A percentile compares a stretch with the other conserved stretches of the same genome.
These are phyloP conservation scores for Clavaria fumosa DNA, from an alignment of 768 basidiomycete genomes.

Conservation along the genomic window DNA sequence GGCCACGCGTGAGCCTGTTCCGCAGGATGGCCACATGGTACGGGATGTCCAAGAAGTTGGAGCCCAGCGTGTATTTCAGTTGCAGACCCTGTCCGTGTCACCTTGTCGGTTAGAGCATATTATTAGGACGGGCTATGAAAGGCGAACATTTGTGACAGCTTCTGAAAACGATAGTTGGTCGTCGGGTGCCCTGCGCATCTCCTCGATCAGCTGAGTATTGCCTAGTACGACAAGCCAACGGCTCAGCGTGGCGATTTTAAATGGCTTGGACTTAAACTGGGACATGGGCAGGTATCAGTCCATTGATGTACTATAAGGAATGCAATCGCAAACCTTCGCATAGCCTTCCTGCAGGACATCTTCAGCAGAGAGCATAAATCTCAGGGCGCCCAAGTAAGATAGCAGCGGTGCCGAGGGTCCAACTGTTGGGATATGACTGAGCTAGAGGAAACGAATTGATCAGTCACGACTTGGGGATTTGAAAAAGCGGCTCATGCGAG, in stretches of 20 bases:
- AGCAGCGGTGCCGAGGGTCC: constrained; percentile 21
- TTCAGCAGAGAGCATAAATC: constrained; percentile 13
- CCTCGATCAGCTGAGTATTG: constrained; percentile 18
- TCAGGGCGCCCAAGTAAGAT: constrained; percentile 18
- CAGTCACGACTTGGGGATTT: no score
- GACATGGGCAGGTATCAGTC: neutral
- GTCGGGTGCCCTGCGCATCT: constrained; percentile 19
- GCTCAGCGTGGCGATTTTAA: constrained; percentile 11
- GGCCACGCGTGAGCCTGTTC: constrained; percentile 1
- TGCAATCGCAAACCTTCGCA: constrained; percentile 13
- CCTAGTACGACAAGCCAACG: constrained; percentile 20
- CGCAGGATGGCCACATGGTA: constrained; percentile 3
- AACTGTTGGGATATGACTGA: constrained; percentile 22
- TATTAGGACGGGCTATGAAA: constrained; percentile 4
- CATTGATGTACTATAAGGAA: neutral
- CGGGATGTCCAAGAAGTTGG: neutral
- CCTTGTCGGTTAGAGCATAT: no score
- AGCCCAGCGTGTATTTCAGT: constrained; percentile 5
- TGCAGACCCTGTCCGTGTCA: no score
- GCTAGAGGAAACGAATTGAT: no score
- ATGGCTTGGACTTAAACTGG: constrained; percentile 1
- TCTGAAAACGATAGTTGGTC: constrained; percentile 15
- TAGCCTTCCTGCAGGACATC: constrained; percentile 21
- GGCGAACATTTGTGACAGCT: constrained; percentile 4
- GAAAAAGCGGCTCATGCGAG: no score